Conservation (phyloP, 371 early-diverging fungal genomes). For the Mucor racemosus region DNA sequence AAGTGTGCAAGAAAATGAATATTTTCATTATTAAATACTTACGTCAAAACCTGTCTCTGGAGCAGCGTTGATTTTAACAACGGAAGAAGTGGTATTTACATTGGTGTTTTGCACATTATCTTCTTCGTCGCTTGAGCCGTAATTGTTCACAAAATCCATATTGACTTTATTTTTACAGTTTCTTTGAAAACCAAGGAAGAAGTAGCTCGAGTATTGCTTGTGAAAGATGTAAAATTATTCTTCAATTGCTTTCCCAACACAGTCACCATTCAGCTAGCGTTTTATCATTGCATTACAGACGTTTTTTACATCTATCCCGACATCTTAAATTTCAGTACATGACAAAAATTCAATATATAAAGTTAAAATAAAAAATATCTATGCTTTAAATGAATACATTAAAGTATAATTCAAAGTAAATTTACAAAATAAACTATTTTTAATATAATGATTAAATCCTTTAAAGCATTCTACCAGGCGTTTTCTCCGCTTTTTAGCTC, state of each 20-base stretch:
- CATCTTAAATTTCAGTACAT: no score
- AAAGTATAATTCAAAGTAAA: no score
- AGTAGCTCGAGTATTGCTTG: not conserved
- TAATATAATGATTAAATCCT: no score
- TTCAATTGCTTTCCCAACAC: not conserved
- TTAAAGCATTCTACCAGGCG: no score
- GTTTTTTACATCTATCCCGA: not conserved
- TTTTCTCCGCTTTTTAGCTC: no score
- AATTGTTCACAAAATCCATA: constrained; percentile 51
- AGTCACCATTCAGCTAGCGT: not conserved
- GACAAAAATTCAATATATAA: no score
- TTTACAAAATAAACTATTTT: no score
- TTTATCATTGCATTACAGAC: not conserved
- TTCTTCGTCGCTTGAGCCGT: constrained; percentile 64
- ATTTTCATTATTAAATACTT: constrained; percentile 15
- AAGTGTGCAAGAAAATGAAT: not conserved
- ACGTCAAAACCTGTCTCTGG: constrained; percentile 81
- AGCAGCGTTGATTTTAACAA: constrained; percentile 61
- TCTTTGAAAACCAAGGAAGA: not conserved
- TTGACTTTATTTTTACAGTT: not conserved
- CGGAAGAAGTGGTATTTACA: constrained; percentile 19
- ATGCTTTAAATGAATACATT: no score
- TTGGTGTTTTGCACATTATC: constrained; percentile 30
- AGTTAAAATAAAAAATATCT: no score
- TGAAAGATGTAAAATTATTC: constrained; percentile 1